Base-by-base conservation (phyloP, 108 stramenopile genomes). In the Thalassiosira profunda region DNA sequence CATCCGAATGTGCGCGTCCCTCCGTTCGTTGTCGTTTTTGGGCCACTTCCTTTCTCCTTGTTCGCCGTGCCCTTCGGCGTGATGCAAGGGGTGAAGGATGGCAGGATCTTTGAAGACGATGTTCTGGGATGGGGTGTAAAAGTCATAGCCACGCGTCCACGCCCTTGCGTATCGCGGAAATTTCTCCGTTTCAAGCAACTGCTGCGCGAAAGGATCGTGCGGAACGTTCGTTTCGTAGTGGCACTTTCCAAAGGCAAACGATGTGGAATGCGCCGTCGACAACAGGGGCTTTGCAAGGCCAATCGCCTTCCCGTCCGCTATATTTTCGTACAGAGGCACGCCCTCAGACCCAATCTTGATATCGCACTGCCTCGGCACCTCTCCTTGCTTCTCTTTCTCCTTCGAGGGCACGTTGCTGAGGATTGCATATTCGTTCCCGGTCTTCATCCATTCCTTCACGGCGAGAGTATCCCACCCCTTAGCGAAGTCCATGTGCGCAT, bases 351-450 rank as follows among this genome's bases (percentile, higher is more conserved):
- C 77, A 67, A 87, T 84, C 21, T 79, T 64, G 21, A 90, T 82
- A 14, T 40, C 24, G 37, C 92, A 90, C 42, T 85, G 83, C 60
- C 92, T 56, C 7, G 89, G 84, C 14, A 93, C 92, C 36, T 76
- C 58, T 51, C 71, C 51, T 18, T 38, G 60, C 60, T 81, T 66
- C 10, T 91, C 90, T 28, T 88, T 71, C 0, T 58, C 61, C 33
- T 71, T 45, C 24, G 86, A 66, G 15, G 96, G 96, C 9, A 91
- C 80, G 23, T 91, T 92, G 51, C 92, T 94, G 31, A 99, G 67
- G 20, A 98, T 83, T 17, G 83, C 98, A 77, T 95, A 99, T 81
- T 99, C 98, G 71, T 99, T 99, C 5, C 76, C 52, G 4, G 93
- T 84, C 21, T 45, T 68, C 23, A 55, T 69, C 96, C 96, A 98